These are phyloP conservation scores for Tuctoria greenei DNA, from an alignment of 176 grass and related monocot species.

Conservation along the genomic window DNA sequence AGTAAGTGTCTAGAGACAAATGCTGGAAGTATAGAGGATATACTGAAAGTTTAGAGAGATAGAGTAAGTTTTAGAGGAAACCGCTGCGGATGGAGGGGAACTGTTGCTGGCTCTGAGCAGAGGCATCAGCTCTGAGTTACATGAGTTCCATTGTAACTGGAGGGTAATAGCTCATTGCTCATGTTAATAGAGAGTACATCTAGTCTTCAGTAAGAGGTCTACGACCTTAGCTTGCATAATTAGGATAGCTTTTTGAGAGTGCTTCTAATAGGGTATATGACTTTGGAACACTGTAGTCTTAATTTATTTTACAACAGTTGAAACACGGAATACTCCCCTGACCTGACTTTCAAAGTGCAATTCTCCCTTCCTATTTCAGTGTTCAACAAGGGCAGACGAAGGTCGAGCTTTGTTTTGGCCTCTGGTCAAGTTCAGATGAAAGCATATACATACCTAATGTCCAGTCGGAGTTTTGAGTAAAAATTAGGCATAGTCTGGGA, in stretches of 20 bases:
- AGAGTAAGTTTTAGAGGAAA: no score
- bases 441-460: background rate
- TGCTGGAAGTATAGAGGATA: no score
- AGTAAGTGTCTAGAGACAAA: no score
- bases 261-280: background rate
- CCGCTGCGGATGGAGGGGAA: no score
- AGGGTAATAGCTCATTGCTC: background rate
- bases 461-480: no score
- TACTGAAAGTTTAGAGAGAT: no score
- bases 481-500: no score
- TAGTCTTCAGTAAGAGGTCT: background rate
- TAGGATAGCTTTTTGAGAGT: conserved; percentile 1
- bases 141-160: background rate
- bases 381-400: background rate
- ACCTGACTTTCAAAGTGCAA: background rate
- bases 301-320: background rate
- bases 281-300: no score
- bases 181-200: background rate
- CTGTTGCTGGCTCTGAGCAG: background rate
- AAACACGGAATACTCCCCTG: background rate
- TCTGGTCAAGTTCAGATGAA: conserved; percentile 3
- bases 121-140: background rate
- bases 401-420: conserved; percentile 4
- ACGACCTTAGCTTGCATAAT: conserved; percentile 1
- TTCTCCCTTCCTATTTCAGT: background rate